phyloP scores from a whole-genome alignment of 2,329 filamentous ascomycete species.

The Paradendryphiella salina region DNA sequence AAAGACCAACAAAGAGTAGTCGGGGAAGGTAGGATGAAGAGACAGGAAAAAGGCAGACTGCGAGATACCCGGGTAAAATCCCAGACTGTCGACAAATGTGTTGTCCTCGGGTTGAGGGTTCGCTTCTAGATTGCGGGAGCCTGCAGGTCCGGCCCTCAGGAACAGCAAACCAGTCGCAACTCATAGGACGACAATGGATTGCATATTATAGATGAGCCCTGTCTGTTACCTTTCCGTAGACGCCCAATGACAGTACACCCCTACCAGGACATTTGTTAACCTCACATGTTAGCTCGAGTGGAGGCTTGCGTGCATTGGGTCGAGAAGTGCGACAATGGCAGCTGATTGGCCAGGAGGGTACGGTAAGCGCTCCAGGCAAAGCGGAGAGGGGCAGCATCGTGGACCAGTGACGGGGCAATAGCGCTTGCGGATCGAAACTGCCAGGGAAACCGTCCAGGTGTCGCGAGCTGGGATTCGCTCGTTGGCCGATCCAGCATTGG shows the following conservation, averaged over 20 bases:
- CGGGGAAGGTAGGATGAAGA: conserved; percentile 9
- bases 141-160: conserved; percentile 26
- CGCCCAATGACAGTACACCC: conserved; percentile 27
- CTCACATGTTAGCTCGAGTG: conserved; percentile 21
- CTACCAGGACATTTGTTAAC: conserved; percentile 22
- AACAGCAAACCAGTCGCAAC: conserved; percentile 24
- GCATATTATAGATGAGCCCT: conserved; percentile 27
- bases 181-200: conserved; percentile 25
- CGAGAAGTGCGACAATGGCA: conserved; percentile 3
- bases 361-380: conserved; percentile 29
- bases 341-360: conserved; percentile 22
- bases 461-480: conserved; percentile 14
- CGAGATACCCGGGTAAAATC: conserved; percentile 6
- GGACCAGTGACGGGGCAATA: conserved; percentile 37
- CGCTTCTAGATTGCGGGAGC: conserved; percentile 20
- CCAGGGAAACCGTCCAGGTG: conserved; percentile 1
- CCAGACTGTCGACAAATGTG: conserved; percentile 13
- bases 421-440: conserved; percentile 37
- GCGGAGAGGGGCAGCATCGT: conserved; percentile 25
- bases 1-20: conserved; percentile 6
- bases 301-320: conserved; percentile 27
- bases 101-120: conserved; percentile 17
- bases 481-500: conserved; percentile 6
- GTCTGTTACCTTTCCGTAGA: conserved; percentile 5
- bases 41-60: conserved; percentile 6